Base-by-base conservation (phyloP, 805 yeast species). In the Saturnispora hagleri region DNA sequence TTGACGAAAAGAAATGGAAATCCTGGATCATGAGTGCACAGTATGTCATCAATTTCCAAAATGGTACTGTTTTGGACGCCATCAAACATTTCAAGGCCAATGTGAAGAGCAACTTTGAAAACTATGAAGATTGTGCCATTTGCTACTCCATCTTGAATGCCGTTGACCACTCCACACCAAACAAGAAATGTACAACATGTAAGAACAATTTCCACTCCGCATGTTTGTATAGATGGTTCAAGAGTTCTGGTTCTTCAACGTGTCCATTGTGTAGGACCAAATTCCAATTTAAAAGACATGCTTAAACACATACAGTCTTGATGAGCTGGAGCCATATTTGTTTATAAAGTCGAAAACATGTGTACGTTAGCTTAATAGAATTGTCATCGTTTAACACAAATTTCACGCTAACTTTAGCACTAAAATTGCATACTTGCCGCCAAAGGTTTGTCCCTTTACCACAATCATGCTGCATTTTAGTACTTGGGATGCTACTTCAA, bases 161-260 rank as follows among this genome's bases (percentile, higher is more conserved):
- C 13, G 89, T 86, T 55, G 97, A 89, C 62, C 87, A 86, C 60
- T 84, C 96, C 7, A 74, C 93, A 53, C 99, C 99, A 6, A 81
- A 89, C 47, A 90, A 89, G 68, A 76, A 76, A 3, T 93, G 99
- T 69, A 73, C 84, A 15, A 89, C 96, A 0, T 93, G 99, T 75
- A 81, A 81, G 62, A 91, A 93, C 73, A 88, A 86, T 65, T 93
- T 90, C 74, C 99, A 93, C 67, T 83, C 96, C 7, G 96, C 93
- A 3, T 93, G 99, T 74, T 72, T 93, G 43, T 90, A 89, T 74
- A 87, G 90, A 65, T 93, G 99, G 99, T 93, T 93, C 70, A 87
- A 88, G 71, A 89, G 96, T 58, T 86, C 96, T 13, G 95, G 93
- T 41, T 78, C 87, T 51, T 86, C 88, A 58, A 85, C 96, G 2